Percentiles rank a stretch among this genome's conserved stretches.
Evolutionary conservation across 306 rosid species (phyloP).

Genomic region (Carpinus viminea): DNA sequence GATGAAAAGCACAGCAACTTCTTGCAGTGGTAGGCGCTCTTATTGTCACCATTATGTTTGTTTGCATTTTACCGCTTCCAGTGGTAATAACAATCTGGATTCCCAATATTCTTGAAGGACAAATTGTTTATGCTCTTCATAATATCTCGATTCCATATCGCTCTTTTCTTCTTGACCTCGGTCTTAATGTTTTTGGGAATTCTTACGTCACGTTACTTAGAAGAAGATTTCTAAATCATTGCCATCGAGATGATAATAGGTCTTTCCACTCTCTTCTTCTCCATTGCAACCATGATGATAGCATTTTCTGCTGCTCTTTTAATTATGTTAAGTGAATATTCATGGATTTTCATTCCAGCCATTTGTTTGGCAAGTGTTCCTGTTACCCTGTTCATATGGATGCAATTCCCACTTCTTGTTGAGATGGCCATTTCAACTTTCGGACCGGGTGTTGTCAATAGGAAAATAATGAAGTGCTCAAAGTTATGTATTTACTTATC

Average conservation of each 20-base stretch:
- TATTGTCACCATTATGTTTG: constrained; percentile 22
- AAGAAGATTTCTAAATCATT: not conserved
- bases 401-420: too few relatives aligned
- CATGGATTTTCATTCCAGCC: too few relatives aligned
- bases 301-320: too few relatives aligned
- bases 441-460: too few relatives aligned
- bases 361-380: too few relatives aligned
- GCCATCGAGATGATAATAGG: not conserved
- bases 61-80: constrained; percentile 11
- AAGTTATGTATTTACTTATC: too few relatives aligned
- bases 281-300: not conserved
- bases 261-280: not conserved
- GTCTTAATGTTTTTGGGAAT: too few relatives aligned
- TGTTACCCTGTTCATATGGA: too few relatives aligned
- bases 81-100: constrained; percentile 21
- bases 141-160: constrained; percentile 11
- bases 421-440: too few relatives aligned
- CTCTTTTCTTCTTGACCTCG: constrained; percentile 1
- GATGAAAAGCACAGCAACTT: constrained; percentile 25
- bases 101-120: not conserved
- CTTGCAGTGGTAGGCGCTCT: constrained; percentile 28
- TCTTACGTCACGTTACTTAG: too few relatives aligned
- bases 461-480: too few relatives aligned
- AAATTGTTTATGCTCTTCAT: not conserved
- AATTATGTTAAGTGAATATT: too few relatives aligned